Evolutionary conservation across 208 protist species (phyloP), one percentile per base, ranked within the genome.

Genomic region (Acanthamoeba healyi): DNA sequence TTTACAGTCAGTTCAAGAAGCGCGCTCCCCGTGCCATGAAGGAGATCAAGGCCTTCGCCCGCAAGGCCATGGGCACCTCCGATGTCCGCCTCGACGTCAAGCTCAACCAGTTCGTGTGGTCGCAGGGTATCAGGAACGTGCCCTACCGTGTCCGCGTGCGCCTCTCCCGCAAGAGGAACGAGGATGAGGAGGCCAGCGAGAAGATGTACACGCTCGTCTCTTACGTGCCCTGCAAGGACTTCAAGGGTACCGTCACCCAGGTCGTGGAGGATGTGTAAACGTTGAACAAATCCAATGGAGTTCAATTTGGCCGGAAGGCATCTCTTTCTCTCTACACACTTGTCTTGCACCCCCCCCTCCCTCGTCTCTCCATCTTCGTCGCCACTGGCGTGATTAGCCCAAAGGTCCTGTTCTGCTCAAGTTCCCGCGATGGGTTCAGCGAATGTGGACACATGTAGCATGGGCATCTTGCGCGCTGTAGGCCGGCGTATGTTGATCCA

Each of bases 81-180:
- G 99, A 99, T 95, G 99, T 99, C 95, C 98, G 99, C 95, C 97
- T 99, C 87, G 98, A 99, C 94, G 96, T 98, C 65, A 98, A 97
- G 89, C 97, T 99, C 82, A 99, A 99, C 98, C 99, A 98, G 94
- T 98, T 97, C 96, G 94, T 99, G 89, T 99, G 99, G 99, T 97
- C 97, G 95, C 98, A 98, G 96, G 99, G 99, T 93, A 96, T 98
- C 87, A 96, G 97, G 54, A 98, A 97, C 65, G 96, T 98, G 40
- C 99, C 98, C 77, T 95, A 97, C 97, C 98, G 99, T 93, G 98
- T 99, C 29, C 99, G 99, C 94, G 97, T 99, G 32, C 96, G 97
- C 89, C 96, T 99, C 65, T 93, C 97, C 94, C 97, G 98, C 98
- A 96, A 93, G 72, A 97, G 97, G 95, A 98, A 98, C 94, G 97